phyloP scores from a whole-genome alignment of 2,329 filamentous ascomycete species.

The Sporothrix euskadiensis region DNA sequence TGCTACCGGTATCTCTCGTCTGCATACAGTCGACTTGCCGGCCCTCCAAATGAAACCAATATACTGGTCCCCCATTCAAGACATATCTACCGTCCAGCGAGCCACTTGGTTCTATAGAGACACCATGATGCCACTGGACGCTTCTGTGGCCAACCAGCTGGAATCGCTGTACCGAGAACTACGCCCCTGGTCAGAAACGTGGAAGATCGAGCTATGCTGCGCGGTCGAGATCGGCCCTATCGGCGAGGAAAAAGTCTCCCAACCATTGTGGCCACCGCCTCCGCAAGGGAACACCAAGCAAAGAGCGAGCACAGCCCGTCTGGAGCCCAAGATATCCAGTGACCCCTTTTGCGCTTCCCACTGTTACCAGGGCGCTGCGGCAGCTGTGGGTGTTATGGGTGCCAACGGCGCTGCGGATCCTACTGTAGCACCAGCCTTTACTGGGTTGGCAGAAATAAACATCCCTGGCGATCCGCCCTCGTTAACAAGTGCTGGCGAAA shows the following conservation, averaged over 20 bases:
- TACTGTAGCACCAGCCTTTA: background rate
- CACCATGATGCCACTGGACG: conserved; percentile 86
- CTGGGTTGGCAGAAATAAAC: too few species aligned
- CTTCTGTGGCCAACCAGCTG: conserved; percentile 83
- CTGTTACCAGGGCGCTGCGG: conserved; percentile 61
- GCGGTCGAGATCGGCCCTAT: conserved; percentile 85
- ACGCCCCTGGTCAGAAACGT: conserved; percentile 86
- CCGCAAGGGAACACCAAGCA: conserved; percentile 41
- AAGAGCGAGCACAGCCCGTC: conserved; percentile 37
- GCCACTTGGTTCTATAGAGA: conserved; percentile 98
- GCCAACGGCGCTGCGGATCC: conserved; percentile 41
- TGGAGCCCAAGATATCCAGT: conserved; percentile 48
- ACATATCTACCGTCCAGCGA: conserved; percentile 76
- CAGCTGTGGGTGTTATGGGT: conserved; percentile 49
- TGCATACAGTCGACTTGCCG: conserved; percentile 86
- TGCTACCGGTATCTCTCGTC: conserved; percentile 82
- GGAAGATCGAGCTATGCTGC: conserved; percentile 86
- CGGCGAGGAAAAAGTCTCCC: conserved; percentile 87
- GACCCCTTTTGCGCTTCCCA: conserved; percentile 61
- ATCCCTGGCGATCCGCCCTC: conserved; percentile 39
- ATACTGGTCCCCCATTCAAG: conserved; percentile 94
- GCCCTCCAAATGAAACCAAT: conserved; percentile 89
- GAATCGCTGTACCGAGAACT: conserved; percentile 88
- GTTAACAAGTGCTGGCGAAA: conserved; percentile 44
- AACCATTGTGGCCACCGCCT: conserved; percentile 75